phyloP scores from a whole-genome alignment of 306 rosid genomes.

The Rosa multiflora region DNA sequence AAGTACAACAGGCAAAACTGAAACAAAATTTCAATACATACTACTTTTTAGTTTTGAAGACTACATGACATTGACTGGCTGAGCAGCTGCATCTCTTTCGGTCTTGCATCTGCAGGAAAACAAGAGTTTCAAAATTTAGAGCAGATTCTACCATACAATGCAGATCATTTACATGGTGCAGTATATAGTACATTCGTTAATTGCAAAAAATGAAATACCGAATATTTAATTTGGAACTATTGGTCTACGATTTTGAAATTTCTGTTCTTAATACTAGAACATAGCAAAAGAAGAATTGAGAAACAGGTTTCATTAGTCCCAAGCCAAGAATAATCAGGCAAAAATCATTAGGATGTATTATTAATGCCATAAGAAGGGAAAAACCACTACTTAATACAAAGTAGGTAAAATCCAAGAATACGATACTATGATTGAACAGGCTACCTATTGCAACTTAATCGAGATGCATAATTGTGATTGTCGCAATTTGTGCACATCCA shows the following conservation, averaged over 20 bases:
- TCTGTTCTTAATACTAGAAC: background rate
- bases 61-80: conserved; percentile 61
- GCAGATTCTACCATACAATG: background rate
- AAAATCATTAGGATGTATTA: background rate
- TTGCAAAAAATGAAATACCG: background rate
- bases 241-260: background rate
- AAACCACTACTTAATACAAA: background rate
- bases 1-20: conserved; percentile 29
- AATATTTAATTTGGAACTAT: background rate
- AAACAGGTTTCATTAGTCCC: background rate
- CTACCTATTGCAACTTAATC: conserved; percentile 84
- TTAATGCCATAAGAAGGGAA: too few species aligned
- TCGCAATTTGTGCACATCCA: conserved; percentile 98
- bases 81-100: conserved; percentile 49
- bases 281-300: background rate
- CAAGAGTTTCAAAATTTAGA: conserved; percentile 19
- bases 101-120: conserved; percentile 75
- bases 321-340: background rate
- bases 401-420: background rate
- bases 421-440: background rate
- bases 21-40: conserved; percentile 31
- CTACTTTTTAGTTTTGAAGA: conserved; percentile 21
- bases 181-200: background rate
- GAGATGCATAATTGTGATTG: conserved; percentile 96
- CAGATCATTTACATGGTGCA: background rate